phyloP scores from a whole-genome alignment of 2,329 filamentous ascomycete genomes.

The Pyrenophora seminiperda region DNA sequence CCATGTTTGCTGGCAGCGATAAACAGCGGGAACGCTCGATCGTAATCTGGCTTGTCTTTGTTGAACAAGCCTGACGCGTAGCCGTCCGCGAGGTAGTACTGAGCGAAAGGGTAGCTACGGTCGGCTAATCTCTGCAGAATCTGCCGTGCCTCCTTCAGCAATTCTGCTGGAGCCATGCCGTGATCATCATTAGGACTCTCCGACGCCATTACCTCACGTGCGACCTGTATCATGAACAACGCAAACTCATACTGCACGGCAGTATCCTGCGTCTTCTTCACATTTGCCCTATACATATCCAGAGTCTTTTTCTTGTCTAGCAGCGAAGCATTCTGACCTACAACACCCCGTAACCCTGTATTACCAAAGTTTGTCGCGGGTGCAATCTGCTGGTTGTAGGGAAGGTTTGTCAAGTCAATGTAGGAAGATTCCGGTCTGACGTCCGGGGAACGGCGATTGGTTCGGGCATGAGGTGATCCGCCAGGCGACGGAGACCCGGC shows the following conservation, averaged over 20 bases:
- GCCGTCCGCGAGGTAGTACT: constrained; percentile 96
- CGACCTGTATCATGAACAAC: constrained; percentile 87
- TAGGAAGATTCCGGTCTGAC: constrained; percentile 65
- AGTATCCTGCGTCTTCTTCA: constrained; percentile 93
- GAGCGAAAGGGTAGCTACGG: constrained; percentile 91
- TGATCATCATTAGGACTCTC: constrained; percentile 42
- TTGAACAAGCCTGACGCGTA: constrained; percentile 93
- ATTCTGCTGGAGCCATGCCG: constrained; percentile 60
- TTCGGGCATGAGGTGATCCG: constrained; percentile 54
- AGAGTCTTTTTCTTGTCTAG: constrained; percentile 91
- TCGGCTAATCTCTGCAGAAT: constrained; percentile 87
- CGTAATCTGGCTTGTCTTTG: constrained; percentile 91
- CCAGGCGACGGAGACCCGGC: constrained; percentile 47
- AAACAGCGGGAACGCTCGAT: constrained; percentile 90
- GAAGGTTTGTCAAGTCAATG: constrained; percentile 66
- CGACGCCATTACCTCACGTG: constrained; percentile 67
- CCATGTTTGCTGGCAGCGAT: constrained; percentile 94
- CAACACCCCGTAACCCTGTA: constrained; percentile 73
- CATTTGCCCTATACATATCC: constrained; percentile 95
- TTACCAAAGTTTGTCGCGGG: constrained; percentile 74
- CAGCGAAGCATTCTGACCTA: constrained; percentile 89
- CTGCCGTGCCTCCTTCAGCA: constrained; percentile 84
- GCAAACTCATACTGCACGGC: constrained; percentile 96
- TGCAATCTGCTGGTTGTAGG: constrained; percentile 79
- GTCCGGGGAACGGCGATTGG: constrained; percentile 62